Conservation (phyloP, 2,329 filamentous ascomycete genomes). For the Gremmenia infestans region DNA sequence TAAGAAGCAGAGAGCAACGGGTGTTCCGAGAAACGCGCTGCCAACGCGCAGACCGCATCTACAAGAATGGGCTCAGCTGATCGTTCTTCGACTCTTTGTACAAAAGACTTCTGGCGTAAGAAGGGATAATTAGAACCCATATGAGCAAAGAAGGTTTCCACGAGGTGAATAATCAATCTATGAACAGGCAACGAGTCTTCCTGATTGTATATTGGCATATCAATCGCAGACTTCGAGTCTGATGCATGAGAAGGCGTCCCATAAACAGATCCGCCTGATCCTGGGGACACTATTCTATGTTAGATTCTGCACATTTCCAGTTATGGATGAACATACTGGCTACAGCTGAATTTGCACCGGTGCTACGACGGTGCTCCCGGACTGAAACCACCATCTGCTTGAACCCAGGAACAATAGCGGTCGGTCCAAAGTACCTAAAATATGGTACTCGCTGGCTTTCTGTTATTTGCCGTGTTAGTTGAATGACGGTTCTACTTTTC, state of each 20-base stretch:
- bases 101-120: slow-evolving; percentile 65
- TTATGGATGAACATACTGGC: slow-evolving; percentile 12
- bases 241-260: slow-evolving; percentile 18
- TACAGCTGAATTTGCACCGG: slow-evolving; percentile 28
- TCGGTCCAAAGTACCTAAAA: slow-evolving; percentile 86
- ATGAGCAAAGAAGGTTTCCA: slow-evolving; percentile 75
- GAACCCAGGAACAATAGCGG: slow-evolving; percentile 85
- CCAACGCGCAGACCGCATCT: slow-evolving; percentile 77
- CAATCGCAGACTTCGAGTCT: slow-evolving; percentile 20
- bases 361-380: slow-evolving; percentile 58
- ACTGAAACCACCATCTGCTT: slow-evolving; percentile 88
- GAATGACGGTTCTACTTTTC: slow-evolving; percentile 22
- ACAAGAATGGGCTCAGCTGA: slow-evolving; percentile 78
- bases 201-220: slow-evolving; percentile 70
- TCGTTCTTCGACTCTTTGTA: slow-evolving; percentile 74
- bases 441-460: slow-evolving; percentile 71
- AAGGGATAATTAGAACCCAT: slow-evolving; percentile 86
- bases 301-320: not conserved
- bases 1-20: slow-evolving; percentile 47
- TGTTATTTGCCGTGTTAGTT: slow-evolving; percentile 35
- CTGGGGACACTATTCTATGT: slow-evolving; percentile 23
- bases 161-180: slow-evolving; percentile 68
- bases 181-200: slow-evolving; percentile 67
- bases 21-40: slow-evolving; percentile 72
- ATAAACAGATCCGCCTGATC: slow-evolving; percentile 21